phyloP scores from a whole-genome alignment of 805 yeast species.

The Candida morakotiae region DNA sequence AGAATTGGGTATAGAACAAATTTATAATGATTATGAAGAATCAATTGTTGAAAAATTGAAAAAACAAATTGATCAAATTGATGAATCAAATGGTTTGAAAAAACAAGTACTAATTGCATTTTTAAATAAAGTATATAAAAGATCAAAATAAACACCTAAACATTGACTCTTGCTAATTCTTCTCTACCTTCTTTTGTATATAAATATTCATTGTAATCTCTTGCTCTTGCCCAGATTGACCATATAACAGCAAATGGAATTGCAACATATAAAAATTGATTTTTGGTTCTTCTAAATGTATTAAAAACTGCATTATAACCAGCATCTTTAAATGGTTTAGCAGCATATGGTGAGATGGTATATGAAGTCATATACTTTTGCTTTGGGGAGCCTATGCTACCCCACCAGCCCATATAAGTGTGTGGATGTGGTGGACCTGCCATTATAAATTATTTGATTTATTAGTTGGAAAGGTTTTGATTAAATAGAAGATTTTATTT shows the following conservation, averaged over 20 bases:
- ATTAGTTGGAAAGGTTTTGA: background rate
- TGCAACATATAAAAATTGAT: conserved; percentile 73
- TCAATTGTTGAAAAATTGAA: conserved; percentile 60
- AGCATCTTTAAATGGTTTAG: conserved; percentile 85
- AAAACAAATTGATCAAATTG: conserved; percentile 62
- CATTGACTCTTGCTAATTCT: conserved; percentile 72
- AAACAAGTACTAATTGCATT: conserved; percentile 79
- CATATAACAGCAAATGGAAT: conserved; percentile 79
- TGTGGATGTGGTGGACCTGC: conserved; percentile 46
- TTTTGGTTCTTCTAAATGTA: conserved; percentile 88
- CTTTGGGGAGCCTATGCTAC: conserved; percentile 79
- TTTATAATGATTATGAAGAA: conserved; percentile 83
- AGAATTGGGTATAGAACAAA: conserved; percentile 65
- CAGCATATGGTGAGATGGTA: conserved; percentile 91
- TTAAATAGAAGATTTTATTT: background rate
- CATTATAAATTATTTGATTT: conserved; percentile 13
- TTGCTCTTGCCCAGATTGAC: conserved; percentile 82
- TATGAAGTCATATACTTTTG: conserved; percentile 85
- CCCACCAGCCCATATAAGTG: conserved; percentile 98
- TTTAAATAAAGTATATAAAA: conserved; percentile 88
- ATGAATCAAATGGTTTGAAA: conserved; percentile 93
- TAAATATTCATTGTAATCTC: conserved; percentile 87
- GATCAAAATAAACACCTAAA: conserved; percentile 61
- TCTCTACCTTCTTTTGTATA: conserved; percentile 98
- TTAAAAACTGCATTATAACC: conserved; percentile 85